These are phyloP conservation scores for Protomyces inouyei DNA, from an alignment of 1,139 yeast species.

Conservation along the genomic window DNA sequence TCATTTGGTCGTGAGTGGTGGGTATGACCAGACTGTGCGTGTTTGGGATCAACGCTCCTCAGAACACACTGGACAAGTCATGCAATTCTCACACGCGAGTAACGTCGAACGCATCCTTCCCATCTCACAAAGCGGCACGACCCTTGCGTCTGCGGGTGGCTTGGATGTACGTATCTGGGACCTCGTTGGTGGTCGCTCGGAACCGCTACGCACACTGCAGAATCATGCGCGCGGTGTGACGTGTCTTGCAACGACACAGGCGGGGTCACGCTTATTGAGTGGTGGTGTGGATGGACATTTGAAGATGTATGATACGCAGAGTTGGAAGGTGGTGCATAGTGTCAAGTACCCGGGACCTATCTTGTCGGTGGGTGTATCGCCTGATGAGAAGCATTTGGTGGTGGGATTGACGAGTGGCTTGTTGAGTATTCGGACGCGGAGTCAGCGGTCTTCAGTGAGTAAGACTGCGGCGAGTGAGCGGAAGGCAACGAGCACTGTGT, in stretches of 20 bases:
- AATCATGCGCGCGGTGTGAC: constrained; percentile 94
- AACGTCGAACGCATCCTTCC: constrained; percentile 89
- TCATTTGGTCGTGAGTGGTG: constrained; percentile 81
- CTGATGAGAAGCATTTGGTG: constrained; percentile 81
- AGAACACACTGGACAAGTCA: constrained; percentile 44
- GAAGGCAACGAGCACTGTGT: constrained; percentile 48
- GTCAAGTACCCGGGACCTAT: constrained; percentile 29
- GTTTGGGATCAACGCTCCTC: constrained; percentile 70
- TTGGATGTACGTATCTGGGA: constrained; percentile 90
- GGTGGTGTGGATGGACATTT: constrained; percentile 97
- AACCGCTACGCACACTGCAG: constrained; percentile 48
- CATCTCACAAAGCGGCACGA: constrained; percentile 57
- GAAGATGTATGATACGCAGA: constrained; percentile 76
- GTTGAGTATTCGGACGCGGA: constrained; percentile 80
- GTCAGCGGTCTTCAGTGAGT: constrained; percentile 51
- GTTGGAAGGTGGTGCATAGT: constrained; percentile 90
- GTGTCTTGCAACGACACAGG: constrained; percentile 52
- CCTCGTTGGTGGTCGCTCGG: constrained; percentile 57
- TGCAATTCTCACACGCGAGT: constrained; percentile 52
- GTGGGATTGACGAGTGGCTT: constrained; percentile 92
- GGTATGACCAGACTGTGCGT: constrained; percentile 83
- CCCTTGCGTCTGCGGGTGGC: constrained; percentile 78
- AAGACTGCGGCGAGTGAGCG: constrained; percentile 37
- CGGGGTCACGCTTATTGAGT: constrained; percentile 70
- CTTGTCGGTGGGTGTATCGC: constrained; percentile 39